Conservation (phyloP, 2,329 filamentous ascomycete species). For the Periconia digitata region DNA sequence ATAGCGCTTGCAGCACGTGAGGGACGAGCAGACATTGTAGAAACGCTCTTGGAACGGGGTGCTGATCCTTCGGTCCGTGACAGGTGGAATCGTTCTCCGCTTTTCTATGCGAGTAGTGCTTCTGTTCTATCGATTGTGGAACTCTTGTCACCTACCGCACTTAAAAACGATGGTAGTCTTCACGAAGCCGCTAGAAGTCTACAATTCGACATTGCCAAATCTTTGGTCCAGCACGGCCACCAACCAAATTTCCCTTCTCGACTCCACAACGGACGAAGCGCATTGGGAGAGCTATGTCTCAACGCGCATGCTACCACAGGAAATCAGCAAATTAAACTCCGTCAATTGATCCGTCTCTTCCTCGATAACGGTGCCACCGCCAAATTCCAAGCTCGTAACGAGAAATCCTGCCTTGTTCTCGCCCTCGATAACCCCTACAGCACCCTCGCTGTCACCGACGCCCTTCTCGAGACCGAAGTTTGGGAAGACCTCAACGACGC, state of each 20-base stretch:
- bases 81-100: slow-evolving; percentile 58
- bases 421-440: slow-evolving; percentile 60
- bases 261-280: slow-evolving; percentile 63
- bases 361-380: slow-evolving; percentile 61
- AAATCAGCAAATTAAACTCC: slow-evolving; percentile 26
- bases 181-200: slow-evolving; percentile 65
- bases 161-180: slow-evolving; percentile 65
- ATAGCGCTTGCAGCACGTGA: slow-evolving; percentile 62
- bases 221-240: slow-evolving; percentile 62
- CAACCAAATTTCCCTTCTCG: slow-evolving; percentile 66
- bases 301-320: slow-evolving; percentile 53
- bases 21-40: slow-evolving; percentile 60
- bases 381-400: slow-evolving; percentile 54
- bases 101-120: slow-evolving; percentile 60
- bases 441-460: slow-evolving; percentile 57
- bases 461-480: slow-evolving; percentile 63
- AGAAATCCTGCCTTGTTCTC: slow-evolving; percentile 62
- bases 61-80: slow-evolving; percentile 63
- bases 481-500: slow-evolving; percentile 66
- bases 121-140: slow-evolving; percentile 28
- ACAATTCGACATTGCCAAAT: slow-evolving; percentile 58
- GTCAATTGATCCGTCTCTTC: slow-evolving; percentile 56
- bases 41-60: slow-evolving; percentile 58
- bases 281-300: slow-evolving; percentile 65
- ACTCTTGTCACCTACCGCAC: slow-evolving; percentile 58